Evolutionary conservation across 306 rosid genomes (phyloP).

Genomic region (Luffa aegyptiaca): DNA sequence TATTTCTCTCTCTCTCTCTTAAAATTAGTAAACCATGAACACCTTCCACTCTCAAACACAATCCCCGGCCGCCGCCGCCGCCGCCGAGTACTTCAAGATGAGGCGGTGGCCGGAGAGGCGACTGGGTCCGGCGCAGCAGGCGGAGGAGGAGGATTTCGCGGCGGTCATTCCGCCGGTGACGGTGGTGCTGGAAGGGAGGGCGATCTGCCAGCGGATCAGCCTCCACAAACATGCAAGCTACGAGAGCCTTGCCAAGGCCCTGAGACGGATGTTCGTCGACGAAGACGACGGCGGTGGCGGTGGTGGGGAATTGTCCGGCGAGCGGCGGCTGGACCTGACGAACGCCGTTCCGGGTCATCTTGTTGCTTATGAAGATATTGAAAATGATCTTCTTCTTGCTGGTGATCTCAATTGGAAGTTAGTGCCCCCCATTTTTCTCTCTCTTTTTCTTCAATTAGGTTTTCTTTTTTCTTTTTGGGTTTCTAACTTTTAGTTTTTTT

Average conservation of each 20-base stretch:
- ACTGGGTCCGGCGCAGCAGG: neutral
- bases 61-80: constrained; percentile 11
- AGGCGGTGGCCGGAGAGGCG: constrained; percentile 42
- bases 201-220: constrained; percentile 82
- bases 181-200: constrained; percentile 80
- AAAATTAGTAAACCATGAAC: constrained; percentile 29
- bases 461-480: neutral
- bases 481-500: no score
- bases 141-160: constrained; percentile 41
- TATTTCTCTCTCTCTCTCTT: constrained; percentile 8
- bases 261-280: constrained; percentile 59
- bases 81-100: constrained; percentile 28
- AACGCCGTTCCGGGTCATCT: constrained; percentile 78
- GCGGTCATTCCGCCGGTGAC: constrained; percentile 60
- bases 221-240: constrained; percentile 74
- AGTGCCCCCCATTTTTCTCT: constrained; percentile 9
- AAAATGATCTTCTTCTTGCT: constrained; percentile 86
- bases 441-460: neutral
- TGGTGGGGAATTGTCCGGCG: neutral
- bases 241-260: constrained; percentile 60
- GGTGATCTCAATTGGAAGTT: constrained; percentile 90
- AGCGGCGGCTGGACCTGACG: constrained; percentile 38
- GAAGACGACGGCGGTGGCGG: neutral
- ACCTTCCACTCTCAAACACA: constrained; percentile 40
- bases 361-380: constrained; percentile 83